Evolutionary conservation across 768 basidiomycete genomes (phyloP).

Genomic region (Phlebiopsis flavidoalba): DNA sequence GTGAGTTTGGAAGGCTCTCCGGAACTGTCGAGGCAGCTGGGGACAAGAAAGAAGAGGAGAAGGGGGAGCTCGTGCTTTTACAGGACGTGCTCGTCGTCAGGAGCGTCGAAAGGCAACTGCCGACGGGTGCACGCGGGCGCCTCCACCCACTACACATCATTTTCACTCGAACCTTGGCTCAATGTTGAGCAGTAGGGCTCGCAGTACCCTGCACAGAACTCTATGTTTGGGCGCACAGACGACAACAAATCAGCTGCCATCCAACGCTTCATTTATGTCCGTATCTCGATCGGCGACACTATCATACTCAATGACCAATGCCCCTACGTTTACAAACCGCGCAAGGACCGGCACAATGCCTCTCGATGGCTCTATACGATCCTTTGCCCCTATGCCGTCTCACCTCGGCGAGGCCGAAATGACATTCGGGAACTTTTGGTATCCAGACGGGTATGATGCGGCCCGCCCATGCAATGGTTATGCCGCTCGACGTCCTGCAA

Average conservation of each 20-base stretch:
- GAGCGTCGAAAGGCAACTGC: background rate
- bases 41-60: slow-evolving; percentile 11
- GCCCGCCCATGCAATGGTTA: slow-evolving; percentile 12
- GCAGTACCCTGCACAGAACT: background rate
- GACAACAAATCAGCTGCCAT: background rate
- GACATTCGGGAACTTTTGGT: background rate
- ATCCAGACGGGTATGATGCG: background rate
- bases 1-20: slow-evolving; percentile 32
- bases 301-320: background rate
- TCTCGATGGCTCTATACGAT: background rate
- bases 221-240: background rate
- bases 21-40: slow-evolving; percentile 25
- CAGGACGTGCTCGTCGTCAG: slow-evolving; percentile 9
- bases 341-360: background rate
- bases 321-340: slow-evolving; percentile 1
- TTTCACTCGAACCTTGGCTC: background rate
- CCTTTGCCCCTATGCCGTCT: background rate
- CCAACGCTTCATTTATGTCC: background rate
- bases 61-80: slow-evolving; percentile 10
- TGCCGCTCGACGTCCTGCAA: slow-evolving; percentile 20
- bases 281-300: slow-evolving; percentile 1
- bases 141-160: too few species aligned
- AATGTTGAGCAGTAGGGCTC: background rate
- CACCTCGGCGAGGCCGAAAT: slow-evolving; percentile 3
- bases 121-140: background rate